Conservation (phyloP, 345 rosid genomes). For the Eucalyptus albens region DNA sequence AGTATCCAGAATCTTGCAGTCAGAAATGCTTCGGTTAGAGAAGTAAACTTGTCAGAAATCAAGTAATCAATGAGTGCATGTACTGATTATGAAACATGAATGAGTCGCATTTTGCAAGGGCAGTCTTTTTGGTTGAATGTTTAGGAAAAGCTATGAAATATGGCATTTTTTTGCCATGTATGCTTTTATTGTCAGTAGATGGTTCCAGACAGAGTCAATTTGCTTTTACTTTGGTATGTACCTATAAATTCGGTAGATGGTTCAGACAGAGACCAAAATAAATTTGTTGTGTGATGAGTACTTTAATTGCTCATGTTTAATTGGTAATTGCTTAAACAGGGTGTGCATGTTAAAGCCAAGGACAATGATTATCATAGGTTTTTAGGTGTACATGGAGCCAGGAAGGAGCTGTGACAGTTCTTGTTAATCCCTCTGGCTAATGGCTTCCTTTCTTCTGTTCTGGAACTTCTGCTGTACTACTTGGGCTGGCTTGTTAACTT, state of each 20-base stretch:
- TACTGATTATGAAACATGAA: not conserved
- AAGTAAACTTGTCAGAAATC: not conserved
- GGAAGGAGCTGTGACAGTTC: not conserved
- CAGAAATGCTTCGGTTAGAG: not conserved
- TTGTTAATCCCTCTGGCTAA: not conserved
- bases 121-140: not conserved
- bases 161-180: not conserved
- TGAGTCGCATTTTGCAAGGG: not conserved
- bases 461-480: not conserved
- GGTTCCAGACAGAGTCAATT: not conserved
- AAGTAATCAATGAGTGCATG: not conserved
- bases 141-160: not conserved
- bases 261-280: not conserved
- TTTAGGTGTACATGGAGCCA: not conserved
- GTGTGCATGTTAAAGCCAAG: not conserved
- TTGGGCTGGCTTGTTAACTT: not conserved
- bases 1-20: not conserved
- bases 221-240: not conserved
- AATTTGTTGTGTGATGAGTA: not conserved
- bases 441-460: not conserved
- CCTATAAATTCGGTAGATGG: not conserved
- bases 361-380: not conserved
- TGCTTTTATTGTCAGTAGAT: not conserved
- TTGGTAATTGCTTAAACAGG: not conserved
- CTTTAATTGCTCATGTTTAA: not conserved